Evolutionary conservation across 1,139 yeast genomes (phyloP).

Genomic region (Debaryomycetaceae sp.): DNA sequence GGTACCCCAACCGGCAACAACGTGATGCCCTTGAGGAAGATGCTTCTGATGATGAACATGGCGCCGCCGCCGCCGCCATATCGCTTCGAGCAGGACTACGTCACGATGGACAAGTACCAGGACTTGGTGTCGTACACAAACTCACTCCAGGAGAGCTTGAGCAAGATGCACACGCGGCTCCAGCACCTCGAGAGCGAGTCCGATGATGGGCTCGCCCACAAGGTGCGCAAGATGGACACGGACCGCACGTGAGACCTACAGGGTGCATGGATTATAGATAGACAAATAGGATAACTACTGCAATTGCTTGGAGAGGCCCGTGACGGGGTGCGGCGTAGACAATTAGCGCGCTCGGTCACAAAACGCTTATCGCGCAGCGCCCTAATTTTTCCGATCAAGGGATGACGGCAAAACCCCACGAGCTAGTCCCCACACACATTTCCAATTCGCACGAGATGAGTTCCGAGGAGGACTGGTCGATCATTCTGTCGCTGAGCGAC

Average conservation of each 20-base stretch:
- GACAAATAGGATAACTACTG: no score
- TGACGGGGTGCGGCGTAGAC: no score
- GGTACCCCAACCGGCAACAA: slow-evolving; percentile 2
- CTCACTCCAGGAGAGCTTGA: slow-evolving; percentile 26
- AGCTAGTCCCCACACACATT: not conserved
- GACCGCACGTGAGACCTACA: no score
- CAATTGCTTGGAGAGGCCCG: no score
- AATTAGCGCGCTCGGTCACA: no score
- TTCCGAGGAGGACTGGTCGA: slow-evolving; percentile 42
- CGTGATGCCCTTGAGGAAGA: slow-evolving; percentile 1
- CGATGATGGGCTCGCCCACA: no score
- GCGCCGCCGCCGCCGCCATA: slow-evolving; percentile 2
- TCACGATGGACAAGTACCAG: slow-evolving; percentile 28
- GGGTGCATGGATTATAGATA: no score
- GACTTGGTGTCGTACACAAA: slow-evolving; percentile 33
- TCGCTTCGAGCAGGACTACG: slow-evolving; percentile 9
- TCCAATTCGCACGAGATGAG: slow-evolving; percentile 3
- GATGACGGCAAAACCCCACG: slow-evolving; percentile 1
- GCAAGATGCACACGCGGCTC: slow-evolving; percentile 22
- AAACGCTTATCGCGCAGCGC: slow-evolving; percentile 1
- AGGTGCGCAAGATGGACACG: no score
- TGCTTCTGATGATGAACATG: not conserved
- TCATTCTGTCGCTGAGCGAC: slow-evolving; percentile 42
- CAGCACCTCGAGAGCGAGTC: slow-evolving; percentile 15
- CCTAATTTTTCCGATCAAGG: not conserved